These are phyloP conservation scores for Suillus ampliporus DNA, from an alignment of 768 basidiomycete genomes.

Conservation along the genomic window DNA sequence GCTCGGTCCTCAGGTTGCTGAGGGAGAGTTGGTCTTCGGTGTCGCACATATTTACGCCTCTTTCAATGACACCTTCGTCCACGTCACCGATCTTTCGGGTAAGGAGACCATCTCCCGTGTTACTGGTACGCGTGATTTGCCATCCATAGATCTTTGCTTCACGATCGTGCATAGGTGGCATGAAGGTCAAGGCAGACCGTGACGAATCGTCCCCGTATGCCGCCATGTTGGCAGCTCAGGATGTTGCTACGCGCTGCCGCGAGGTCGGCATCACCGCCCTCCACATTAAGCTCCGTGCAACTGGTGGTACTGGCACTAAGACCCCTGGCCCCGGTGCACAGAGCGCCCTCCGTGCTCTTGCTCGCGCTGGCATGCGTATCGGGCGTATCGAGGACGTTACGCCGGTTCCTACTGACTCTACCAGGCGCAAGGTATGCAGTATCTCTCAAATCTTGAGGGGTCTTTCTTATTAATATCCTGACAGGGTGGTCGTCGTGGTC, in stretches of 20 bases:
- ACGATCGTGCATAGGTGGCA: conserved; percentile 67
- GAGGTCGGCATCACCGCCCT: conserved; percentile 98
- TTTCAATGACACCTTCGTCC: conserved; percentile 99
- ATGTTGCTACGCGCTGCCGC: conserved; percentile 94
- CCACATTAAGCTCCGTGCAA: conserved; percentile 98
- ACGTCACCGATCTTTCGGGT: conserved; percentile 97
- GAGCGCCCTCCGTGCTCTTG: conserved; percentile 96
- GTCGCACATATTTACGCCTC: conserved; percentile 99
- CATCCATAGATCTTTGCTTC: background rate
- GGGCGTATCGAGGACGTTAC: conserved; percentile 99
- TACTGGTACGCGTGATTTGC: conserved; percentile 67
- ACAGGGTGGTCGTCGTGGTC: conserved; percentile 98
- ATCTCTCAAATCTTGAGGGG: background rate
- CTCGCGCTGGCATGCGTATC: conserved; percentile 97
- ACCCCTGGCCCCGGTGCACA: conserved; percentile 99
- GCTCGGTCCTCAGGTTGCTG: conserved; percentile 94
- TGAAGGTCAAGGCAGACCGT: conserved; percentile 99
- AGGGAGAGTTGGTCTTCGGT: conserved; percentile 97
- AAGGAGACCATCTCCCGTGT: conserved; percentile 99
- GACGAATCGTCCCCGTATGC: conserved; percentile 99
- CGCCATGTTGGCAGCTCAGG: conserved; percentile 98
- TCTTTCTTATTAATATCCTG: conserved; percentile 12
- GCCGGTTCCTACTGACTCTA: conserved; percentile 96
- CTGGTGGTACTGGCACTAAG: conserved; percentile 98
- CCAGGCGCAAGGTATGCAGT: conserved; percentile 85